phyloP scores from a whole-genome alignment of 73 alveolate genomes.

The Tetrahymena malaccensis region DNA sequence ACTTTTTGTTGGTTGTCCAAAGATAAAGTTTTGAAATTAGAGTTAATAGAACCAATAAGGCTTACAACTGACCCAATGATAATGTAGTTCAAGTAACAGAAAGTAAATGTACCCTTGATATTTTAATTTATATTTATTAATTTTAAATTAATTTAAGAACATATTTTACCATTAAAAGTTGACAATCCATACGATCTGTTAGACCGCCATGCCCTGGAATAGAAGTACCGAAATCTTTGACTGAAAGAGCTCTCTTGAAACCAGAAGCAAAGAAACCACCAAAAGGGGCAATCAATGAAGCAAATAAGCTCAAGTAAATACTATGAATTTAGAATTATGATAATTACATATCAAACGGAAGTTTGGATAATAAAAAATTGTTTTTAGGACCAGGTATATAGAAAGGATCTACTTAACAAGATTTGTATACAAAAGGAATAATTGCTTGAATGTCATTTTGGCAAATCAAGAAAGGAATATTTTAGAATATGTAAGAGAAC shows the following conservation, averaged over 20 bases:
- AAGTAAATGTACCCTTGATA: background rate
- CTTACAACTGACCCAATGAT: background rate
- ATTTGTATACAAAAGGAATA: slow-evolving; percentile 42
- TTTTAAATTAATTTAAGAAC: background rate
- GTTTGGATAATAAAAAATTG: slow-evolving; percentile 43
- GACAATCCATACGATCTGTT: slow-evolving; percentile 98
- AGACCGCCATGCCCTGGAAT: slow-evolving; percentile 99
- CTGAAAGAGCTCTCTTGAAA: slow-evolving; percentile 90
- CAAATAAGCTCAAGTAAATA: slow-evolving; percentile 75
- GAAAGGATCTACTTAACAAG: slow-evolving; percentile 56
- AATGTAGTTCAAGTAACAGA: background rate
- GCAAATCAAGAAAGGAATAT: slow-evolving; percentile 59
- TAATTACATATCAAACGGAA: background rate
- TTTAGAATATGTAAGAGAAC: slow-evolving; percentile 52
- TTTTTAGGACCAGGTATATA: slow-evolving; percentile 43
- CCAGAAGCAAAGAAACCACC: slow-evolving; percentile 99
- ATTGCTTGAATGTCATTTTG: background rate
- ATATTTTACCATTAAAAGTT: slow-evolving; percentile 67
- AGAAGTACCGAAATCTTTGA: slow-evolving; percentile 95
- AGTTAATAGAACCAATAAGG: background rate
- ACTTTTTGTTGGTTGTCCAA: background rate
- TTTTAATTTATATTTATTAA: background rate
- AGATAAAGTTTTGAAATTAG: background rate
- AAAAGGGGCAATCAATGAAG: slow-evolving; percentile 92
- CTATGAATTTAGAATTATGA: slow-evolving; percentile 62